Percentiles rank a stretch among this genome's conserved stretches.
Evolutionary conservation across 176 grass and related monocot species (phyloP).

Genomic region (Aegilops longissima): DNA sequence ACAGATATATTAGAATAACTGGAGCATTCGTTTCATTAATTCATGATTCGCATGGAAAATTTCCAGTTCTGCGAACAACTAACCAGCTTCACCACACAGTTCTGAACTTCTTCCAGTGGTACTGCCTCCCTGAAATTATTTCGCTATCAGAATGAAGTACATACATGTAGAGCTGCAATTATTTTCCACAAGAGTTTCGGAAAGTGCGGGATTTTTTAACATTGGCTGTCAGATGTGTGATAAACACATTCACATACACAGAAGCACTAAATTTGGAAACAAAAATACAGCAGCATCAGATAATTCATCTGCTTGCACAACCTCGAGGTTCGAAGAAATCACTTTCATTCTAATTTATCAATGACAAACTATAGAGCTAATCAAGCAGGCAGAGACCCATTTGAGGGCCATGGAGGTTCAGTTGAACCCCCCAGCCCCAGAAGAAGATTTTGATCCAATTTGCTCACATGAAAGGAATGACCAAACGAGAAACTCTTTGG

Average conservation of each 20-base stretch:
- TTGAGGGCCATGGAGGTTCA: not conserved
- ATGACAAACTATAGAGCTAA: not conserved
- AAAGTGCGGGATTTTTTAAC: not conserved
- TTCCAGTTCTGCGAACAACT: constrained; percentile 16
- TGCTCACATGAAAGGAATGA: not conserved
- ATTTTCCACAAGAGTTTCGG: not conserved
- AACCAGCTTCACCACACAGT: constrained; percentile 66
- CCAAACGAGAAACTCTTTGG: not conserved
- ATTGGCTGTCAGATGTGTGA: not conserved
- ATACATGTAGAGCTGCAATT: not conserved
- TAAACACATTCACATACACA: not conserved
- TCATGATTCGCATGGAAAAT: not conserved
- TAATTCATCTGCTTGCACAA: not conserved
- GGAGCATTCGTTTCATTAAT: not conserved
- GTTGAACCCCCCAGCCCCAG: not conserved
- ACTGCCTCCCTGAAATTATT: not conserved
- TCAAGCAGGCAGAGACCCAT: not conserved
- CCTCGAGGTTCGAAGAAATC: not conserved
- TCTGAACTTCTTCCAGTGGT: constrained; percentile 46
- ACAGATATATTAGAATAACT: constrained; percentile 10
- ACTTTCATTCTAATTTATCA: not conserved
- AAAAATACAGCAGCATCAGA: not conserved
- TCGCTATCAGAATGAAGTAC: not conserved
- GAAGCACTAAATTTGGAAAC: not conserved
- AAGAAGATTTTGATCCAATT: not conserved